Conservation (phyloP, 2,329 filamentous ascomycete species). For the Neoarthrinium moseri region DNA sequence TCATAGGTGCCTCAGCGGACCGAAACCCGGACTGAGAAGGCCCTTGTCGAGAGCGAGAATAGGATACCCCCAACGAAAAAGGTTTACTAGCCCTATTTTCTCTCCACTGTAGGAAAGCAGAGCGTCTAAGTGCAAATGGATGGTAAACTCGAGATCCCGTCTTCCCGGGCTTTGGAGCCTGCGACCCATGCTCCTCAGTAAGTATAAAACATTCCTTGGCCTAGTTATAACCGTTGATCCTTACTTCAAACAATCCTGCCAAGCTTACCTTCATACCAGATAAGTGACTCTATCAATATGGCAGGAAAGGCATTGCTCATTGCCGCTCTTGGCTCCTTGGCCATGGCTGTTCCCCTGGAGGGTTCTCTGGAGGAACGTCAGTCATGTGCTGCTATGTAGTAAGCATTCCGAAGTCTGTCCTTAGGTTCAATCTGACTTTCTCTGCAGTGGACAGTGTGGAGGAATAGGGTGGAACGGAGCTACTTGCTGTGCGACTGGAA, state of each 20-base stretch:
- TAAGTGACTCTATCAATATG: slow-evolving; percentile 15
- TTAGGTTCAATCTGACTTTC: too few species aligned
- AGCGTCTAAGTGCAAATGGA: too few species aligned
- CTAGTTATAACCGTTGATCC: too few species aligned
- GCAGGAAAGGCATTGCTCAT: slow-evolving; percentile 28
- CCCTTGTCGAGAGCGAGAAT: too few species aligned
- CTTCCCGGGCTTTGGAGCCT: not conserved
- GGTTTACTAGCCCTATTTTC: too few species aligned
- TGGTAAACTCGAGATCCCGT: not conserved
- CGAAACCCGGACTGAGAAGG: too few species aligned
- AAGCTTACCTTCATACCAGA: too few species aligned
- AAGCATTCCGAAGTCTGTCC: slow-evolving; percentile 13
- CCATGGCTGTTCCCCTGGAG: slow-evolving; percentile 37
- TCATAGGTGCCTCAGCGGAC: too few species aligned
- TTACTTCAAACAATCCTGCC: too few species aligned
- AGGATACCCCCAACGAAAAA: too few species aligned
- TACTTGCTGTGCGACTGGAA: slow-evolving; percentile 42
- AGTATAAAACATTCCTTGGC: too few species aligned
- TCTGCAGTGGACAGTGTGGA: slow-evolving; percentile 38
- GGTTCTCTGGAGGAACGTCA: slow-evolving; percentile 37
- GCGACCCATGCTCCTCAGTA: not conserved
- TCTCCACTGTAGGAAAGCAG: too few species aligned
- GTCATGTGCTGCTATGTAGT: slow-evolving; percentile 33
- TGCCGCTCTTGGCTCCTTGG: slow-evolving; percentile 33
- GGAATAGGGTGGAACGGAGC: slow-evolving; percentile 42